Percentiles rank a stretch among this genome's conserved stretches.
These are phyloP conservation scores for Avena sativa DNA, from an alignment of 176 grass and related monocot species.

Conservation along the genomic window DNA sequence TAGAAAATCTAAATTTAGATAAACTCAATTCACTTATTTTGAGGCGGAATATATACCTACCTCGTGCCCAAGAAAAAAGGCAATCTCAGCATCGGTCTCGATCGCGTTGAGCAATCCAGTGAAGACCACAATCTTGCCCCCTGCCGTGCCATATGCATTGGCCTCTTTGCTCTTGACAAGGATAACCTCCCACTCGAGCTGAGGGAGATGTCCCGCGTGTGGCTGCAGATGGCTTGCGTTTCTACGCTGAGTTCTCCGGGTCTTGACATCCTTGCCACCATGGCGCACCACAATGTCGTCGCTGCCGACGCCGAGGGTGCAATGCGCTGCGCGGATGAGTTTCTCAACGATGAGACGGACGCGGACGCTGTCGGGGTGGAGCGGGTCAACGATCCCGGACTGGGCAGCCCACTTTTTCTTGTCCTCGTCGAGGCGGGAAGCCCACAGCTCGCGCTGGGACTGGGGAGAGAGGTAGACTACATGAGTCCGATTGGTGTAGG, in stretches of 20 bases:
- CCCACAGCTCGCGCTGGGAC: not conserved
- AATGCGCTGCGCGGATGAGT: not conserved
- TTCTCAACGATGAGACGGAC: not conserved
- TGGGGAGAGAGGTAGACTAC: not conserved
- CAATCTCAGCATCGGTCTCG: slow-evolving; percentile 16
- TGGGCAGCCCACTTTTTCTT: not conserved
- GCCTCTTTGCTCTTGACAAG: not conserved
- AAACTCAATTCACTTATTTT: too few species aligned
- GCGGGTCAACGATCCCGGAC: not conserved
- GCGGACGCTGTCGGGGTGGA: not conserved
- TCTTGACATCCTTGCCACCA: not conserved
- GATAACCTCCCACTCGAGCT: not conserved
- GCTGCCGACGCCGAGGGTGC: not conserved
- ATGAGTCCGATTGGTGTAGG: slow-evolving; percentile 1
- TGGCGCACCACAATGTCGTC: not conserved
- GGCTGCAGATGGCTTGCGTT: not conserved
- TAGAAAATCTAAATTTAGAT: too few species aligned
- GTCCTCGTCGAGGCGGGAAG: not conserved
- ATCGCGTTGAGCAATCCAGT: not conserved
- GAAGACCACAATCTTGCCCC: not conserved
- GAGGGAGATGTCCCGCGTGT: not conserved
- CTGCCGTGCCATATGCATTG: not conserved
- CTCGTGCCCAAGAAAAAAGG: slow-evolving; percentile 4
- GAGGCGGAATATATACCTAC: not conserved
- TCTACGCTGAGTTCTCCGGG: not conserved